Percentiles rank a stretch among this genome's conserved stretches.
Evolutionary conservation across 1,284 basidiomycete genomes (phyloP).

Genomic region (Ustilago sp.): DNA sequence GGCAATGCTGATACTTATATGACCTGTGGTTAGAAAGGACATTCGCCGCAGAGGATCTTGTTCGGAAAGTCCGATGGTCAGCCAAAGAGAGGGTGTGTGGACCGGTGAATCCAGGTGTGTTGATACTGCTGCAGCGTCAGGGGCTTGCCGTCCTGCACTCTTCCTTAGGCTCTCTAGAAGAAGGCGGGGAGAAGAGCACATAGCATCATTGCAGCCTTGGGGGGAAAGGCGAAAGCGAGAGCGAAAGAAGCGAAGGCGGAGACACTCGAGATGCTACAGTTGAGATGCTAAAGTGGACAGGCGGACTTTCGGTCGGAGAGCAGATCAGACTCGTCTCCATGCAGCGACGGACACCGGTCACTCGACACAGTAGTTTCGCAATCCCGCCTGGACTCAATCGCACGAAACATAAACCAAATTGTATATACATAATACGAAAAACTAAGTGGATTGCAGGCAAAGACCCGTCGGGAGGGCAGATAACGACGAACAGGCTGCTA

Average conservation of each 20-base stretch:
- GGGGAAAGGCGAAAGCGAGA: conserved; percentile 6
- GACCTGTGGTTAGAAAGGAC: background rate
- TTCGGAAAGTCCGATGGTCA: conserved; percentile 9
- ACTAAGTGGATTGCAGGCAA: no score
- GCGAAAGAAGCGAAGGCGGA: conserved; percentile 3
- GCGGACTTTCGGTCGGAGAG: conserved; percentile 25
- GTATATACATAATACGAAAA: no score
- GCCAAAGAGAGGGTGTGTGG: background rate
- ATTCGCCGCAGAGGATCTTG: background rate
- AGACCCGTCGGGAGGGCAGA: no score
- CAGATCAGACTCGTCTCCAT: background rate
- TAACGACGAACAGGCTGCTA: no score
- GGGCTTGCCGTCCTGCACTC: background rate
- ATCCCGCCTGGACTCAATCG: no score
- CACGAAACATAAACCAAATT: no score
- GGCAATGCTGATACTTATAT: conserved; percentile 9
- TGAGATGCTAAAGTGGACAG: conserved; percentile 16
- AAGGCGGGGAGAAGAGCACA: conserved; percentile 10
- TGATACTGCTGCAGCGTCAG: background rate
- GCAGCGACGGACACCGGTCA: conserved; percentile 10
- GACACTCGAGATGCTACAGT: background rate
- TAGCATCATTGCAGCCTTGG: conserved; percentile 18
- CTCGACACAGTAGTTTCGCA: background rate
- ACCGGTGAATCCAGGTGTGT: background rate
- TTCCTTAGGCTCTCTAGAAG: background rate